Conservation (phyloP, 495 filamentous ascomycete species). For the Daldinia concentrica region DNA sequence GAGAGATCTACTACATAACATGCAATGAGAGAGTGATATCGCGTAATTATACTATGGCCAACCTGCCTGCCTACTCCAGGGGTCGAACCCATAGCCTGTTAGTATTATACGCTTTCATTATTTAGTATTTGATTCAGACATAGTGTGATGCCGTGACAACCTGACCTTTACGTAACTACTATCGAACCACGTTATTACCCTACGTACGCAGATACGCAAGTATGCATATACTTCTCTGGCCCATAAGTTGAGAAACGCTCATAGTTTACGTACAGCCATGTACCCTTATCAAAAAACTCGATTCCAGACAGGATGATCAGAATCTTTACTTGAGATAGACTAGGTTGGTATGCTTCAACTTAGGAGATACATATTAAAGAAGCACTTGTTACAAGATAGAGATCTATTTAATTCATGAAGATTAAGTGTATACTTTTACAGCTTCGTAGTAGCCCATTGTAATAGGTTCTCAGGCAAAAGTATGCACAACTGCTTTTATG, state of each 20-base stretch:
- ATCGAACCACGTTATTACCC: neutral
- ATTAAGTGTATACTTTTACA: too few relatives aligned
- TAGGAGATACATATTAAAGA: too few relatives aligned
- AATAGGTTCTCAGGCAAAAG: too few relatives aligned
- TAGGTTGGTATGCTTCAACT: too few relatives aligned
- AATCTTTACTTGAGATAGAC: too few relatives aligned
- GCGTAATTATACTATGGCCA: constrained; percentile 18
- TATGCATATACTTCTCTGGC: neutral
- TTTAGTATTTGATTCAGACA: neutral
- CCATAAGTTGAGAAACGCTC: neutral
- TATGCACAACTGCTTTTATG: too few relatives aligned
- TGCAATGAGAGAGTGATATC: constrained; percentile 6
- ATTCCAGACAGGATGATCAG: too few relatives aligned
- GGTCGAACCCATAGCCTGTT: neutral
- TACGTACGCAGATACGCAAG: neutral
- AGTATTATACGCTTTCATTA: neutral
- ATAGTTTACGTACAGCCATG: too few relatives aligned
- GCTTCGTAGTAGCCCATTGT: too few relatives aligned
- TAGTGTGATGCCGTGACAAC: neutral
- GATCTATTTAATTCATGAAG: too few relatives aligned
- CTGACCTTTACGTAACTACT: neutral
- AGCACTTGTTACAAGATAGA: too few relatives aligned
- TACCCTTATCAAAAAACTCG: too few relatives aligned
- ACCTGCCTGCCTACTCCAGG: constrained; percentile 28
- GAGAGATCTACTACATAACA: neutral